A percentile compares a stretch with the other conserved stretches of the same genome.
Conservation (phyloP, 176 grass and related monocot genomes). For the Aegilops umbellulata region DNA sequence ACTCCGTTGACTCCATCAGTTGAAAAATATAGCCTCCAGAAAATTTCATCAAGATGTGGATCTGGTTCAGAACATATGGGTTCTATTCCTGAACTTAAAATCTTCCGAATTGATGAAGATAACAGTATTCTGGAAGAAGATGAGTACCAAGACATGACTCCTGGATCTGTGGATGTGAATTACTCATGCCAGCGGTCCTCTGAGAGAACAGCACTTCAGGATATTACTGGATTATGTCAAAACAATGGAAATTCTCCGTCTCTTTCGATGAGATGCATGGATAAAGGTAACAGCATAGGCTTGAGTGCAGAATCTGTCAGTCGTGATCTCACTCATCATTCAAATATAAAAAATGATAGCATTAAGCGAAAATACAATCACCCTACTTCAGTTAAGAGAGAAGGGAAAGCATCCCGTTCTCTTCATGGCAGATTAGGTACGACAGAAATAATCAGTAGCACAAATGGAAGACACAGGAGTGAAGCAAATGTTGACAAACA, state of each 20-base stretch:
- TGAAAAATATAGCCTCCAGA: slow-evolving; percentile 54
- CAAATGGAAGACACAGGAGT: slow-evolving; percentile 26
- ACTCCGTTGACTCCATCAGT: slow-evolving; percentile 65
- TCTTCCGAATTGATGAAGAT: slow-evolving; percentile 87
- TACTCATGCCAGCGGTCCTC: slow-evolving; percentile 30
- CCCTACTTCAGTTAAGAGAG: slow-evolving; percentile 52
- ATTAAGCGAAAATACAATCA: slow-evolving; percentile 49
- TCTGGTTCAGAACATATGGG: slow-evolving; percentile 52
- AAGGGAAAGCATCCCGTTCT: slow-evolving; percentile 40
- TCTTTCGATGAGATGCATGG: slow-evolving; percentile 33
- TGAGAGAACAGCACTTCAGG: slow-evolving; percentile 47
- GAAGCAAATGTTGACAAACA: neutral
- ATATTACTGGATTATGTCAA: slow-evolving; percentile 62
- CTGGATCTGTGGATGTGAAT: slow-evolving; percentile 11
- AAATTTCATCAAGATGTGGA: slow-evolving; percentile 45
- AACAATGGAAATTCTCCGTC: slow-evolving; percentile 28
- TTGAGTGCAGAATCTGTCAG: slow-evolving; percentile 21
- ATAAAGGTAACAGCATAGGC: slow-evolving; percentile 28
- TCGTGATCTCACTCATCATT: slow-evolving; percentile 21
- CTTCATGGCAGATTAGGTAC: slow-evolving; percentile 37
- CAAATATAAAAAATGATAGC: slow-evolving; percentile 38
- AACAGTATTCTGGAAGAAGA: slow-evolving; percentile 53
- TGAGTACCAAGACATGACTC: slow-evolving; percentile 31
- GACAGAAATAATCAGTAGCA: slow-evolving; percentile 4
- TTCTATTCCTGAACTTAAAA: slow-evolving; percentile 61